Conservation (phyloP, 345 rosid species). For the Mercurialis annua region DNA sequence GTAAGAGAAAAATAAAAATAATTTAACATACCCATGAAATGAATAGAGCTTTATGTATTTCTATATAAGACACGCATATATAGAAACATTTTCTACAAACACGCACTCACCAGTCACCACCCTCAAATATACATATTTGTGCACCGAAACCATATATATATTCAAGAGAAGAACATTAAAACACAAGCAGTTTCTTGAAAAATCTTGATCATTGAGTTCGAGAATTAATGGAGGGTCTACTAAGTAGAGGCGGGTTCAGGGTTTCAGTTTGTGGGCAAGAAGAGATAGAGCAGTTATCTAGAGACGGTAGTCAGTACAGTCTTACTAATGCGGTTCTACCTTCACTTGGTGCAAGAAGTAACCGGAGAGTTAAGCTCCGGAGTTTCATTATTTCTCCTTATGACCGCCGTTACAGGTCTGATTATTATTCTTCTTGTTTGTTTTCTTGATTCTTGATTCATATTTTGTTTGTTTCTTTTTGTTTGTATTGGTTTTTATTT, state of each 20-base stretch:
- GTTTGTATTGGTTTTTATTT: neutral
- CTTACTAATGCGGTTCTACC: slow-evolving; percentile 82
- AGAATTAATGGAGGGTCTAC: slow-evolving; percentile 12
- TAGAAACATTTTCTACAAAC: too few species aligned
- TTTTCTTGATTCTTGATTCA: neutral
- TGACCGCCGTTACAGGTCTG: slow-evolving; percentile 84
- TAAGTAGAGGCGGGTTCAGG: slow-evolving; percentile 33
- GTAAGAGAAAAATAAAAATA: neutral
- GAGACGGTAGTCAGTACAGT: slow-evolving; percentile 86
- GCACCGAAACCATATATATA: too few species aligned
- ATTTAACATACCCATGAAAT: neutral
- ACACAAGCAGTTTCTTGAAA: neutral
- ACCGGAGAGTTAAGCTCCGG: slow-evolving; percentile 64
- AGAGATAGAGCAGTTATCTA: slow-evolving; percentile 70
- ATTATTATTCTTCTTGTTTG: neutral
- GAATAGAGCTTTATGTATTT: neutral
- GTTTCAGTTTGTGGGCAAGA: slow-evolving; percentile 51
- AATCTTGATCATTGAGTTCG: neutral
- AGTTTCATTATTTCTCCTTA: slow-evolving; percentile 67
- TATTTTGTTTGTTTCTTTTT: neutral
- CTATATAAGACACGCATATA: too few species aligned
- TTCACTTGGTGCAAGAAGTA: slow-evolving; percentile 86
- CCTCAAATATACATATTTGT: too few species aligned
- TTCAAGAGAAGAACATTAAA: neutral
- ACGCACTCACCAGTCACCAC: too few species aligned